phyloP scores from a whole-genome alignment of 1,284 basidiomycete genomes.

The Pyrrhoderma noxium region DNA sequence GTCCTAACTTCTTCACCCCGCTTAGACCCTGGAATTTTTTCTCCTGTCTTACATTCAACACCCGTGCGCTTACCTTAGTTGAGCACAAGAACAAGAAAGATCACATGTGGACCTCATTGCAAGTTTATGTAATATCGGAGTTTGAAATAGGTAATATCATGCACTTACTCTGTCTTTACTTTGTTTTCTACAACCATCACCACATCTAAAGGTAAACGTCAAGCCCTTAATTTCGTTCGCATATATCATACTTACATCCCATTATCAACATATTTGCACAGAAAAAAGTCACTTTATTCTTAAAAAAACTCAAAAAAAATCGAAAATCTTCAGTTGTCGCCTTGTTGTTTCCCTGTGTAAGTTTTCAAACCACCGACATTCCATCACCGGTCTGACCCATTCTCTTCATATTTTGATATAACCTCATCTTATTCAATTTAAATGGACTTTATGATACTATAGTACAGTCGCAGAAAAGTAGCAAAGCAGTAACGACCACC shows the following conservation, averaged over 20 bases:
- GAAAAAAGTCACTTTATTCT: conserved; percentile 35
- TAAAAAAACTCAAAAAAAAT: conserved; percentile 30
- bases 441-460: background rate
- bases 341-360: conserved; percentile 64
- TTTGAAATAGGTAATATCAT: conserved; percentile 28
- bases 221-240: conserved; percentile 31
- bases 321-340: conserved; percentile 57
- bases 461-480: conserved; percentile 60
- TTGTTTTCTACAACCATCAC: conserved; percentile 36
- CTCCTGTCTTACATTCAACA: too few relatives aligned
- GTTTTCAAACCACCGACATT: conserved; percentile 21
- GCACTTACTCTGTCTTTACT: conserved; percentile 21
- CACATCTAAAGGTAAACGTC: conserved; percentile 31
- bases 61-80: too few relatives aligned
- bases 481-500: conserved; percentile 83
- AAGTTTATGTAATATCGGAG: conserved; percentile 26
- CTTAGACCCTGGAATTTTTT: too few relatives aligned
- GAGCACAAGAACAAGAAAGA: background rate
- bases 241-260: conserved; percentile 18
- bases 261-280: conserved; percentile 23
- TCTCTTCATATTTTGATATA: conserved; percentile 15
- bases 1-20: too few relatives aligned
- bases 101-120: too few relatives aligned
- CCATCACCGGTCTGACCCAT: too few relatives aligned
- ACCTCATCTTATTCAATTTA: conserved; percentile 13